Conservation (phyloP, 1,284 basidiomycete species). For the Rhodotorula sp. region DNA sequence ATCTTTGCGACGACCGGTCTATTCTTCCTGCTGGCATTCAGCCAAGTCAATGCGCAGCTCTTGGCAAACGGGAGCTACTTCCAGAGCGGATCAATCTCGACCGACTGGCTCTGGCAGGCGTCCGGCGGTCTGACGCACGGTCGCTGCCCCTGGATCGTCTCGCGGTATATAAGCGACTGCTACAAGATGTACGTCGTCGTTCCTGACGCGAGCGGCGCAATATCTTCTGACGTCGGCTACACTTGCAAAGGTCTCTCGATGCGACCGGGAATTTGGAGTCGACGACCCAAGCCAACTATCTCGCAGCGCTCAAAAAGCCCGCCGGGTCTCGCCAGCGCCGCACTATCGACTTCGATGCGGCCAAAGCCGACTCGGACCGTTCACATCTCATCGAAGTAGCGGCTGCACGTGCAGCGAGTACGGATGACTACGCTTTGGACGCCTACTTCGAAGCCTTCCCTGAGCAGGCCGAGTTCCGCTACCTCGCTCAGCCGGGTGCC, state of each 20-base stretch:
- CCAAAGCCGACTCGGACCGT: neutral
- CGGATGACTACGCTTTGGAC: conserved; percentile 27
- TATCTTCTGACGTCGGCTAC: neutral
- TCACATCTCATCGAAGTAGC: neutral
- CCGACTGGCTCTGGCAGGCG: conserved; percentile 34
- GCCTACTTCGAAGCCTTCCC: conserved; percentile 35
- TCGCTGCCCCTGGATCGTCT: neutral
- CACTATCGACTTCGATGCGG: neutral
- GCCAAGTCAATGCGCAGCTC: neutral
- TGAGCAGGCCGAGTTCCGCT: conserved; percentile 17
- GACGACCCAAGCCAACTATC: conserved; percentile 16
- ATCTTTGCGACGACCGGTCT: neutral
- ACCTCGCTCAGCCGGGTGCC: neutral
- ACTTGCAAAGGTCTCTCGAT: neutral
- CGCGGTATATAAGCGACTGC: conserved; percentile 2
- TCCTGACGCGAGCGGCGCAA: no score
- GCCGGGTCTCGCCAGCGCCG: neutral
- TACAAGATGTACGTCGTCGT: conserved; percentile 14
- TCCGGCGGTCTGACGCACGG: conserved; percentile 22
- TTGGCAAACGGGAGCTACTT: conserved; percentile 12
- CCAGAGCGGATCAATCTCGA: conserved; percentile 24
- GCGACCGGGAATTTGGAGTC: conserved; percentile 21
- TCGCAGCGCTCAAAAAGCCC: neutral
- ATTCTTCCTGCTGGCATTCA: neutral
- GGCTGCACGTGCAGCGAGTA: conserved; percentile 5